Evolutionary conservation across 768 basidiomycete species (phyloP).

Genomic region (Clathrus columnatus): DNA sequence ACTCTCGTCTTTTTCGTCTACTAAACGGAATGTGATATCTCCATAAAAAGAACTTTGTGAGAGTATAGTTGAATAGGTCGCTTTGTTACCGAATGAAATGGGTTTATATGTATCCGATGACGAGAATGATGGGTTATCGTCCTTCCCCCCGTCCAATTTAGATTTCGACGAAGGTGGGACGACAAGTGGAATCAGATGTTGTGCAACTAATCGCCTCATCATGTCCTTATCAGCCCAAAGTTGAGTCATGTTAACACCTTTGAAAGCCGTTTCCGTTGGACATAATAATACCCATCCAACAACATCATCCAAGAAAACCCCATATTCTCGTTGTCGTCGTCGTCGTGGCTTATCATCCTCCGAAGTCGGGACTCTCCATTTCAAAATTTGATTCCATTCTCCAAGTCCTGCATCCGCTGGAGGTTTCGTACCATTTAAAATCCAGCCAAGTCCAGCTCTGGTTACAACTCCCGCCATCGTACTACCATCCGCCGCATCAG

Average conservation of each 20-base stretch:
- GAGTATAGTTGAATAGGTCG: conserved; percentile 71
- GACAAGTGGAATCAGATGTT: conserved; percentile 62
- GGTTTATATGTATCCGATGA: conserved; percentile 57
- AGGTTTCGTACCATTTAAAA: conserved; percentile 76
- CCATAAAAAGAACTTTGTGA: conserved; percentile 62
- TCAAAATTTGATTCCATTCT: conserved; percentile 21
- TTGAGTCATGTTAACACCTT: conserved; percentile 70
- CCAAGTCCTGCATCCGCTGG: conserved; percentile 65
- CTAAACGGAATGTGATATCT: conserved; percentile 68
- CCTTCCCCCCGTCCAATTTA: too few relatives aligned
- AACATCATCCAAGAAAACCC: conserved; percentile 15
- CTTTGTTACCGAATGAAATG: conserved; percentile 57
- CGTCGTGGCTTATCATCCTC: neutral
- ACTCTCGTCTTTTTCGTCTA: conserved; percentile 32
- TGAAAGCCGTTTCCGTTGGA: conserved; percentile 89
- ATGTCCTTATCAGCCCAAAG: conserved; percentile 48
- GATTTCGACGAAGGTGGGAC: neutral
- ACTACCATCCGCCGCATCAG: conserved; percentile 78
- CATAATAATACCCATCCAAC: conserved; percentile 83
- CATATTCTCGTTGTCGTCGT: neutral
- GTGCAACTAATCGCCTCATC: conserved; percentile 55
- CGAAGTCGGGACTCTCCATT: neutral
- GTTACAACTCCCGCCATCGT: conserved; percentile 82
- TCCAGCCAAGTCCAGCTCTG: conserved; percentile 85
- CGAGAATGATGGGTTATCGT: neutral